A percentile compares a stretch with the other conserved stretches of the same genome.
Evolutionary conservation across 1,139 yeast species (phyloP).

Genomic region (Pichia sp.): DNA sequence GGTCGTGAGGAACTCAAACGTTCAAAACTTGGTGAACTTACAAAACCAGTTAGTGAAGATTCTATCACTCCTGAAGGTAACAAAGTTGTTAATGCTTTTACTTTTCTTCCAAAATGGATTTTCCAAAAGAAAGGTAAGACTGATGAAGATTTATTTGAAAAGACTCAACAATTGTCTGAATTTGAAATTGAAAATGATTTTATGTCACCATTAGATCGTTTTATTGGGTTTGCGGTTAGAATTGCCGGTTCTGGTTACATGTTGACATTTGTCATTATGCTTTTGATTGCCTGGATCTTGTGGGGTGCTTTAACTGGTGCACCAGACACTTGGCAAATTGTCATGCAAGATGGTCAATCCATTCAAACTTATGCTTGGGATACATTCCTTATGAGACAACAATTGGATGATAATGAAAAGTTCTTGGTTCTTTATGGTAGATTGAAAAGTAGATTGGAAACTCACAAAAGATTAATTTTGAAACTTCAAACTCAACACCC

Average conservation of each 20-base stretch:
- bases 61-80: too few relatives aligned
- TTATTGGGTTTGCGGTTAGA: conserved; percentile 14
- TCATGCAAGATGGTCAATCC: conserved; percentile 38
- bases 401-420: conserved; percentile 25
- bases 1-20: too few relatives aligned
- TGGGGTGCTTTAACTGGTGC: conserved; percentile 29
- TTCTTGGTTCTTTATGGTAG: conserved; percentile 23
- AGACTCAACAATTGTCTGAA: conserved; percentile 3
- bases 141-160: background rate
- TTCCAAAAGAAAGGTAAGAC: background rate
- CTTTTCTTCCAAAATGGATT: conserved; percentile 9
- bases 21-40: too few relatives aligned
- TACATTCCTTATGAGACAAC: conserved; percentile 36
- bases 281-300: conserved; percentile 30
- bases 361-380: conserved; percentile 36
- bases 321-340: conserved; percentile 34
- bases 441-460: conserved; percentile 28
- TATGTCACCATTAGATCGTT: conserved; percentile 14
- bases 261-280: conserved; percentile 26
- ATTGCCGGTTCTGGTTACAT: conserved; percentile 29
- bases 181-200: conserved; percentile 8
- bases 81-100: background rate
- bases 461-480: conserved; percentile 21
- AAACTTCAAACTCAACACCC: conserved; percentile 4
- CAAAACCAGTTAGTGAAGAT: background rate